A percentile compares a stretch with the other conserved stretches of the same genome.
These are phyloP conservation scores for Tremella mesenterica DNA, from an alignment of 768 basidiomycete genomes.

Conservation along the genomic window DNA sequence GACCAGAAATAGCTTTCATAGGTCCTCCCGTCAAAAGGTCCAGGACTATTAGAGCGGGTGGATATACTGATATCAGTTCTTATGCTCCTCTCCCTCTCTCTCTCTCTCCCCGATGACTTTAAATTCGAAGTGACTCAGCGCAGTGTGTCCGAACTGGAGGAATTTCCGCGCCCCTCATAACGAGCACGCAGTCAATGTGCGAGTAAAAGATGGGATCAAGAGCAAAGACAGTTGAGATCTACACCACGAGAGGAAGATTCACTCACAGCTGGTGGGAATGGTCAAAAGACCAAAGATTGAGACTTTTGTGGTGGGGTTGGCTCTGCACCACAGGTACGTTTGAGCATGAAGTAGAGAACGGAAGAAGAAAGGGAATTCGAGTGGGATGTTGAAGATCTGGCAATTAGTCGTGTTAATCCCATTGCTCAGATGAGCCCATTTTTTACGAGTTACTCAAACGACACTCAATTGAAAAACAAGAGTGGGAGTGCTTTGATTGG, in stretches of 20 bases:
- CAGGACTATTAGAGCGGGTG: slow-evolving; percentile 34
- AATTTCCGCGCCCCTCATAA: too few relatives aligned
- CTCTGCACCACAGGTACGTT: slow-evolving; percentile 42
- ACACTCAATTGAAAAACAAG: neutral
- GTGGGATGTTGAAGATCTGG: slow-evolving; percentile 33
- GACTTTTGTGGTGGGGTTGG: slow-evolving; percentile 40
- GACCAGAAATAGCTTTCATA: slow-evolving; percentile 34
- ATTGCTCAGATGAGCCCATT: neutral
- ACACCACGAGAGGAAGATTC: neutral
- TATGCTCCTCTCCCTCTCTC: neutral
- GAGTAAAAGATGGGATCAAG: neutral
- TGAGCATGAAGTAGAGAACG: slow-evolving; percentile 41
- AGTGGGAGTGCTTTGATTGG: neutral
- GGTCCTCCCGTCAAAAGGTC: slow-evolving; percentile 40
- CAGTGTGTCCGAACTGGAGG: neutral
- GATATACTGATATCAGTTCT: slow-evolving; percentile 29
- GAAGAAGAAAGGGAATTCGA: slow-evolving; percentile 41
- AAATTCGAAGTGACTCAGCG: neutral
- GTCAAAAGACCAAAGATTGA: slow-evolving; percentile 42
- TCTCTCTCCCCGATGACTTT: neutral
- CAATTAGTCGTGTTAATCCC: too few relatives aligned
- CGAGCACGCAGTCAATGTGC: too few relatives aligned
- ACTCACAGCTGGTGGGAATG: slow-evolving; percentile 41
- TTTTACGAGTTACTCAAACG: neutral
- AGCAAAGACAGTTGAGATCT: neutral